Evolutionary conservation across 352 stramenopile species (phyloP).

Genomic region (Phytophthora meadii): DNA sequence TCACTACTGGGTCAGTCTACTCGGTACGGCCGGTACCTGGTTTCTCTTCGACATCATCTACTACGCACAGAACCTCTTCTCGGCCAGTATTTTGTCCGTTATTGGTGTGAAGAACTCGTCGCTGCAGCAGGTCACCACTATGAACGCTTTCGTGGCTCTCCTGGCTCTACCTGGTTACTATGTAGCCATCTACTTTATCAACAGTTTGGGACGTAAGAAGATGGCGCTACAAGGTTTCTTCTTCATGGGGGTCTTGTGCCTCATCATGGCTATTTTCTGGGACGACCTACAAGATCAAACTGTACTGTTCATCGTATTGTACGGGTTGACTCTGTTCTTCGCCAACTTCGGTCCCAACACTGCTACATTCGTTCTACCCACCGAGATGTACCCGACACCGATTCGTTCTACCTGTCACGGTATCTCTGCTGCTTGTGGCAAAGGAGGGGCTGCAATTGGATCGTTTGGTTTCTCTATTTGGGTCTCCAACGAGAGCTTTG

Average conservation of each 20-base stretch:
- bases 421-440: slow-evolving; percentile 43
- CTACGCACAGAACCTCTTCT: slow-evolving; percentile 80
- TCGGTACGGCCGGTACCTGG: slow-evolving; percentile 77
- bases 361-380: slow-evolving; percentile 88
- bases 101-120: slow-evolving; percentile 51
- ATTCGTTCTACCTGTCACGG: too few relatives aligned
- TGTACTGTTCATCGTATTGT: slow-evolving; percentile 73
- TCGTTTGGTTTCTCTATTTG: slow-evolving; percentile 37
- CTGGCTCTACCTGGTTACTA: slow-evolving; percentile 84
- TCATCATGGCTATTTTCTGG: slow-evolving; percentile 65
- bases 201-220: slow-evolving; percentile 60
- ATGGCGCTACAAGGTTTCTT: slow-evolving; percentile 82
- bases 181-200: slow-evolving; percentile 74
- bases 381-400: slow-evolving; percentile 92
- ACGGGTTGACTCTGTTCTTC: slow-evolving; percentile 81
- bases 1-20: slow-evolving; percentile 51
- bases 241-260: slow-evolving; percentile 64
- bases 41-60: slow-evolving; percentile 88
- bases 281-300: slow-evolving; percentile 53
- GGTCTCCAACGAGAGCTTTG: slow-evolving; percentile 25
- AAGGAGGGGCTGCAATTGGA: slow-evolving; percentile 26
- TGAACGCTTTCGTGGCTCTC: slow-evolving; percentile 62
- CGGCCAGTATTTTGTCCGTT: slow-evolving; percentile 62
- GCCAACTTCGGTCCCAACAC: slow-evolving; percentile 89
- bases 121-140: slow-evolving; percentile 53